phyloP scores from a whole-genome alignment of 495 filamentous ascomycete species.

The Apiosordaria backusii region DNA sequence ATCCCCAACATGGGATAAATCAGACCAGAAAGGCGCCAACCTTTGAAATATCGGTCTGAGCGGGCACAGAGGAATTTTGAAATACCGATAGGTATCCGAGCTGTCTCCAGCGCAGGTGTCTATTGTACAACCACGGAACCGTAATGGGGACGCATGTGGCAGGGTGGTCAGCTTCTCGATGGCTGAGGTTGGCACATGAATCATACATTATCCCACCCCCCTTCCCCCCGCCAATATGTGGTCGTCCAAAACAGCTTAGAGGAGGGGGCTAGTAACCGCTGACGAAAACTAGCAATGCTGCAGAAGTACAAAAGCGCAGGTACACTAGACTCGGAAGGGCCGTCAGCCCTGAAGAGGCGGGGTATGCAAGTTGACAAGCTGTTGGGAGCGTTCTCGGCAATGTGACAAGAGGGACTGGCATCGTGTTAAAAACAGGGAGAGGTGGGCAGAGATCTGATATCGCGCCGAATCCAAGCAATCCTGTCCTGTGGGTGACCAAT shows the following conservation, averaged over 20 bases:
- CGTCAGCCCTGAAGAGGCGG: neutral
- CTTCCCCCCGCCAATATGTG: neutral
- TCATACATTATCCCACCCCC: neutral
- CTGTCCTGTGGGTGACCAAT: constrained; percentile 26
- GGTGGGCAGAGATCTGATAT: constrained; percentile 26
- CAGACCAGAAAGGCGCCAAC: neutral
- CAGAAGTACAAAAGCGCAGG: neutral
- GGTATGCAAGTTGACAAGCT: constrained; percentile 1
- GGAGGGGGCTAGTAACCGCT: neutral
- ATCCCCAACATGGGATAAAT: neutral
- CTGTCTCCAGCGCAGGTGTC: neutral
- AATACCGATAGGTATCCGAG: neutral
- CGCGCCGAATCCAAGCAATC: constrained; percentile 11
- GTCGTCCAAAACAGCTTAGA: neutral
- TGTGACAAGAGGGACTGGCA: neutral
- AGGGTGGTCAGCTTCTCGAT: neutral
- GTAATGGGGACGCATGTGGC: no score
- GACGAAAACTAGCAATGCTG: neutral
- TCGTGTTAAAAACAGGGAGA: neutral
- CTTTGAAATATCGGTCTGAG: neutral
- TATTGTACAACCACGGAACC: neutral
- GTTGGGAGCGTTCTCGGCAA: neutral
- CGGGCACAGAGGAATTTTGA: neutral
- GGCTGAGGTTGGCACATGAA: neutral
- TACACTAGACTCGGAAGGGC: neutral